Base-by-base conservation (phyloP, 129 eudicot genomes). In the Chrysanthemum makinoi region DNA sequence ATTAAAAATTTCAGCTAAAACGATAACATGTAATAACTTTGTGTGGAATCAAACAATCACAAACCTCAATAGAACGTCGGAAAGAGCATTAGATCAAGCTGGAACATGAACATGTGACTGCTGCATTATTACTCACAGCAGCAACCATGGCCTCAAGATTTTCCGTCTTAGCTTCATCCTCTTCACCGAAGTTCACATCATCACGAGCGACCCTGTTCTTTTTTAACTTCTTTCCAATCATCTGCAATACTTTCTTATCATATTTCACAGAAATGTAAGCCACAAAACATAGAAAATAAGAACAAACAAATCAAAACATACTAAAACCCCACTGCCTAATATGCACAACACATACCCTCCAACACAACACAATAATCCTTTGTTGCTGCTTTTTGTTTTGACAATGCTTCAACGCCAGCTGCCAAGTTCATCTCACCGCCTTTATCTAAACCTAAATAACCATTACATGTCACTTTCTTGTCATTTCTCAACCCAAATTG, bases 401-500 rank as follows among this genome's bases (percentile, higher is more conserved):
- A 10, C 55, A 1, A 50, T 50, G 55, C n/a, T 50, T 50, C n/a
- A 50, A 50, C 3, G 55, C 55, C 17, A 11, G 55, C 55, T 50
- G 17, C 55, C n/a, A 50, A 79, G 80, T 95, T 90, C 93, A 88
- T 90, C 90, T 90, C 97, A 81, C 99, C 99, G 6, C 99, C 97
- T 58, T 90, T 81, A 62, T 90, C 96, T 68, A 90, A 46, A 66
- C 97, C 99, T 95, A 67, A 20, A 73, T 63, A 49, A 22, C 74
- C 22, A 7, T 2, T 49, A 8, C 53, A 49, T 49, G 10, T 3
- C 53, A 7, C 53, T 14, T 15, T 14, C 53, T 49, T 24, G 28
- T 24, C 28, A 10, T 49, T 49, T 49, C 53, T 49, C 10, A 49
- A 49, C 53, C 53, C 14, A 14, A 49, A 14, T 49, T 24, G 28